Percentiles rank a stretch among this genome's conserved stretches.
Conservation (phyloP, 164 flowering plant species). For the Aristolochia fimbriata region DNA sequence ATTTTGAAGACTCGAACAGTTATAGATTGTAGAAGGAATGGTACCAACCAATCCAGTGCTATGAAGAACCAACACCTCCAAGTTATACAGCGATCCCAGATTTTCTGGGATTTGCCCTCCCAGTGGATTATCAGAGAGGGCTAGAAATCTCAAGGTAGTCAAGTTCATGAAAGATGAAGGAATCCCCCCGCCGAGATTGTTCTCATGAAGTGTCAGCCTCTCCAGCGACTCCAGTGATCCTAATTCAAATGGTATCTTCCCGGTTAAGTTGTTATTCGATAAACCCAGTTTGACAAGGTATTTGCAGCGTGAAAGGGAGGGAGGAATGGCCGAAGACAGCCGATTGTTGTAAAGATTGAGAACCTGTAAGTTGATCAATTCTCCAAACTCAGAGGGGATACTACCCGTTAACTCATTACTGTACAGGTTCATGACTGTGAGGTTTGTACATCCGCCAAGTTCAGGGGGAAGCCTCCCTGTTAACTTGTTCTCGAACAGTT, state of each 20-base stretch:
- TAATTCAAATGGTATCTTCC: slow-evolving; percentile 39
- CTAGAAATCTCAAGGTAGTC: slow-evolving; percentile 32
- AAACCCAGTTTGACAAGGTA: slow-evolving; percentile 42
- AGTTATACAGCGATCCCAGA: slow-evolving; percentile 43
- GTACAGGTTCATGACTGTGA: slow-evolving; percentile 30
- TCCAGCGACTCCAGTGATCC: slow-evolving; percentile 40
- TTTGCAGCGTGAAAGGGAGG: slow-evolving; percentile 27
- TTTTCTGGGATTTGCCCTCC: slow-evolving; percentile 43
- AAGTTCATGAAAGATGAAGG: slow-evolving; percentile 45
- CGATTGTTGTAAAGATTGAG: slow-evolving; percentile 33
- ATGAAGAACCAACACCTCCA: slow-evolving; percentile 28
- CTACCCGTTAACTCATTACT: slow-evolving; percentile 37
- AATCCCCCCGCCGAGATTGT: slow-evolving; percentile 45
- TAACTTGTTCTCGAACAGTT: slow-evolving; percentile 30
- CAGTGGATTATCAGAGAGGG: slow-evolving; percentile 37
- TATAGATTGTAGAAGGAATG: slow-evolving; percentile 53
- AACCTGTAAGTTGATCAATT: slow-evolving; percentile 22
- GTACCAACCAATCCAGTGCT: slow-evolving; percentile 45
- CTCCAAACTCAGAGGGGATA: slow-evolving; percentile 55
- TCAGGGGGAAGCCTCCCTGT: slow-evolving; percentile 49
- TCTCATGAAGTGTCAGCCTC: slow-evolving; percentile 39
- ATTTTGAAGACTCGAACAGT: slow-evolving; percentile 39
- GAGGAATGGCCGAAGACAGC: slow-evolving; percentile 47
- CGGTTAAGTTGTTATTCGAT: slow-evolving; percentile 41
- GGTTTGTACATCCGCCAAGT: slow-evolving; percentile 42